Base-by-base conservation (phyloP, 2,329 filamentous ascomycete species). In the Neocucurbitaria cava region DNA sequence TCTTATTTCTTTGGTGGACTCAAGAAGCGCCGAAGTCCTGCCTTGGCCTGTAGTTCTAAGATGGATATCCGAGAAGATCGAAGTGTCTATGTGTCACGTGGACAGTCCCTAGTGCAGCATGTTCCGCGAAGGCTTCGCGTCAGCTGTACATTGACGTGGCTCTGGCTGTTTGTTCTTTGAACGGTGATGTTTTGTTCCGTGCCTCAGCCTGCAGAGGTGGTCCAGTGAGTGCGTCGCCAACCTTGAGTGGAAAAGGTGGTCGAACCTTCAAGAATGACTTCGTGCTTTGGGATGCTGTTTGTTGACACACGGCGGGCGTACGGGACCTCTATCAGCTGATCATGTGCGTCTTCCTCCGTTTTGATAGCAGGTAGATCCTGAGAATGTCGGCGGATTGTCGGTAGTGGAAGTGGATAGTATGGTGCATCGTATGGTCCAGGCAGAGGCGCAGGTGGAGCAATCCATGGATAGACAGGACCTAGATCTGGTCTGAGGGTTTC, bases 141-240 rank as follows among this genome's bases (percentile, higher is more conserved):
- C 13, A 23, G 41, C 41, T 26, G 41, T n/a, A 30, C 13, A 11
- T 33, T 30, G 33, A 35, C 24, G 50, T 38, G 28, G 38, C 41
- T 46, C 26, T 20, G 46, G 39, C 44, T 42, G n/a, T 31, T 33
- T 39, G 36, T 23, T 38, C 7, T 41, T 42, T 45, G 41, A 40
- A 23, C 51, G 26, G 17, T 30, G 13, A 43, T 46, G 50, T 21
- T 5, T 35, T n/a, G 43, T 28, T 26, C 21, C 23, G 2, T 44
- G 18, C 13, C 57, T 74, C 71, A 73, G 23, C 62, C 63, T 42
- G 68, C 65, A 23, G 60, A 51, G 5, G 75, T 66, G 3, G 66
- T 70, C 73, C 73, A 75, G 48, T 73, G 66, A 24, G 71, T 73
- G 17, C 72, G 67, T 41, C 70, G 62, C 72, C 72, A 74, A 42